Percentiles rank a stretch among this genome's conserved stretches.
Conservation (phyloP, 2,329 filamentous ascomycete genomes). For the Ascochyta koolunga region DNA sequence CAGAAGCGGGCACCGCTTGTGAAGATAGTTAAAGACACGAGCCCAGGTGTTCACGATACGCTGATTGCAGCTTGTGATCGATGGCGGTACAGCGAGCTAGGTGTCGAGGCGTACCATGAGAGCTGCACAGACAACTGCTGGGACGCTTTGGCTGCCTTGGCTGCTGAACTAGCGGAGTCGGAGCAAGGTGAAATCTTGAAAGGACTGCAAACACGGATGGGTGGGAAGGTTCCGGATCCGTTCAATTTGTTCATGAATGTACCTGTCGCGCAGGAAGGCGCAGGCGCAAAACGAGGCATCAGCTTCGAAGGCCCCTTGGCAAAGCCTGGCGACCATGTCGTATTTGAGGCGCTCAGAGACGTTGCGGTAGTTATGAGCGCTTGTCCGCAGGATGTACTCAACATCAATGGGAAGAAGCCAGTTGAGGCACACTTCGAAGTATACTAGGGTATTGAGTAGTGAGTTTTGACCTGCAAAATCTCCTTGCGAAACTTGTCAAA, state of each 20-base stretch:
- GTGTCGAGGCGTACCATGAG: conserved; percentile 42
- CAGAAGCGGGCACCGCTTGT: conserved; percentile 44
- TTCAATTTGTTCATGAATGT: conserved; percentile 55
- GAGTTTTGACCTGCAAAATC: neutral
- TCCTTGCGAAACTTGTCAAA: neutral
- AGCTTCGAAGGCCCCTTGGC: conserved; percentile 50
- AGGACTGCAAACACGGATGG: conserved; percentile 29
- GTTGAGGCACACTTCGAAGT: conserved; percentile 53
- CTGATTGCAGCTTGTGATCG: conserved; percentile 46
- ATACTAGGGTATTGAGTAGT: neutral
- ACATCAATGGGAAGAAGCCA: conserved; percentile 51
- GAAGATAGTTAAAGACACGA: conserved; percentile 43
- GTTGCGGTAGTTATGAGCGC: conserved; percentile 56
- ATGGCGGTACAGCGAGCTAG: conserved; percentile 43
- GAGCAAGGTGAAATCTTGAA: conserved; percentile 24
- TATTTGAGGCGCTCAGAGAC: conserved; percentile 52
- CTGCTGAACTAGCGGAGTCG: conserved; percentile 12
- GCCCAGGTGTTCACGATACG: conserved; percentile 43
- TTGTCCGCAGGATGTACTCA: conserved; percentile 54
- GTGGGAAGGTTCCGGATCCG: conserved; percentile 40
- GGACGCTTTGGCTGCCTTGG: conserved; percentile 35
- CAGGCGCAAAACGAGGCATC: conserved; percentile 39
- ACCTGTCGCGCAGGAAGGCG: conserved; percentile 46
- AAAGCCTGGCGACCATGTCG: conserved; percentile 52
- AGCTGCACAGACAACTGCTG: conserved; percentile 48